Base-by-base conservation (phyloP, 2,329 filamentous ascomycete species). In the Xylariaceae sp. region DNA sequence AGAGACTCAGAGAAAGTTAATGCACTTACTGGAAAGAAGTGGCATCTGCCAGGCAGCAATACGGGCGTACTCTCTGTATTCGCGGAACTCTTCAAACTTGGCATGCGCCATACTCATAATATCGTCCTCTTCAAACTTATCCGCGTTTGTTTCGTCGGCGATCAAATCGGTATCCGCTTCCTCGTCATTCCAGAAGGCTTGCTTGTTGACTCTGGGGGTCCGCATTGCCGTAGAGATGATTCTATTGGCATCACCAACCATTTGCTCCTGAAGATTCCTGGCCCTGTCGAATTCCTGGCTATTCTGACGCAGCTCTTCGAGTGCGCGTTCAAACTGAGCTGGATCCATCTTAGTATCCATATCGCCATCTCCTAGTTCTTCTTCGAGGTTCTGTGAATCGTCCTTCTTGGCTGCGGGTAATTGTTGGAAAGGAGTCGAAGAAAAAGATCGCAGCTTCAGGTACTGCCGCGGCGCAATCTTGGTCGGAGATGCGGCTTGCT, bases 41-140 rank as follows among this genome's bases (percentile, higher is more conserved):
- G 94, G 94, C 88, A 99, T 90, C 73, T 99, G 94, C 92, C 94
- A 99, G 20, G 92, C 91, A 40, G 89, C 86, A 63, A 96, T 79
- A 46, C 94, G 83, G 41, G 89, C 87, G 72, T 96, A 97, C 67
- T 96, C 86, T 77, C 94, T 83, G 70, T 93, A 81, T 73, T 97
- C 92, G 59, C 93, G 82, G 66, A 95, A 87, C 72, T 94, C 83
- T 65, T 97, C 91, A 63, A 99, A 76, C 76, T 97, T 92, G 47
- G 81, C 86, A 73, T 99, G 92, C 1, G 86, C 94, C 71, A 91
- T 81, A 45, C 84, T 84, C 54, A 89, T 88, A 55, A 99, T 89
- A 70, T 96, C 92, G 67, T 95, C 89, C 60, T 91, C 88, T 59
- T 89, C 82, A 70, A 88, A 89, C 60, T 86, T 81, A 50, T 85